A percentile compares a stretch with the other conserved stretches of the same genome.
phyloP scores from a whole-genome alignment of 2,329 filamentous ascomycete genomes.

The Fusarium sarcochroum region DNA sequence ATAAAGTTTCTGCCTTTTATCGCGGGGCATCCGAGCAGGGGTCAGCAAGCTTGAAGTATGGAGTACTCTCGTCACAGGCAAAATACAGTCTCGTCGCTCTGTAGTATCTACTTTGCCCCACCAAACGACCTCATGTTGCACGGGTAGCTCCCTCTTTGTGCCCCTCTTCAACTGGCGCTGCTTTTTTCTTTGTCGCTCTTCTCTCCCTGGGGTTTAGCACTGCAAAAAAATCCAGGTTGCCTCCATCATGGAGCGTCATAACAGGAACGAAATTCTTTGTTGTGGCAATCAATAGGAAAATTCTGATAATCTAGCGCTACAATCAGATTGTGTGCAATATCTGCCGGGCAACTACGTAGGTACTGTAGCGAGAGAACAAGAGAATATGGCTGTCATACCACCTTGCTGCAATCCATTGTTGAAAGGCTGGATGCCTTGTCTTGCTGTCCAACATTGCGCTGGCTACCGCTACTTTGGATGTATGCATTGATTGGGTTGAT shows the following conservation, averaged over 20 bases:
- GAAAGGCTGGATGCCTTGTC: conserved; percentile 13
- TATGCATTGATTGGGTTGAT: conserved; percentile 23
- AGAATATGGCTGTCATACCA: conserved; percentile 5
- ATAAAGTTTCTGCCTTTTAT: conserved; percentile 47
- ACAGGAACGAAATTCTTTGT: neutral
- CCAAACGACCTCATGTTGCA: conserved; percentile 28
- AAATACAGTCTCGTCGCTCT: neutral
- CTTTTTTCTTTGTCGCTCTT: conserved; percentile 38
- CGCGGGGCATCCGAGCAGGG: conserved; percentile 48
- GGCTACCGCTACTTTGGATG: conserved; percentile 33
- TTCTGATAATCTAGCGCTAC: conserved; percentile 14
- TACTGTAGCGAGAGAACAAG: neutral
- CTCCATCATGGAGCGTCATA: conserved; percentile 38
- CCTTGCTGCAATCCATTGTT: conserved; percentile 5
- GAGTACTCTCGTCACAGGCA: conserved; percentile 13
- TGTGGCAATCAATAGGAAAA: conserved; percentile 36
- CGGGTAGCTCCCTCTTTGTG: conserved; percentile 38
- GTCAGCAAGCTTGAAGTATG: conserved; percentile 32
- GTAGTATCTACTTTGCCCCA: conserved; percentile 45
- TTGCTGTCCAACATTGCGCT: conserved; percentile 26
- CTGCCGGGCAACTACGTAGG: neutral
- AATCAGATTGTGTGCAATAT: neutral
- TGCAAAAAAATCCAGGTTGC: conserved; percentile 28
- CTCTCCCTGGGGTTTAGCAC: conserved; percentile 42
- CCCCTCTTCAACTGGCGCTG: conserved; percentile 38